These are phyloP conservation scores for Colletotrichum lini DNA, from an alignment of 2,329 filamentous ascomycete species.

Conservation along the genomic window DNA sequence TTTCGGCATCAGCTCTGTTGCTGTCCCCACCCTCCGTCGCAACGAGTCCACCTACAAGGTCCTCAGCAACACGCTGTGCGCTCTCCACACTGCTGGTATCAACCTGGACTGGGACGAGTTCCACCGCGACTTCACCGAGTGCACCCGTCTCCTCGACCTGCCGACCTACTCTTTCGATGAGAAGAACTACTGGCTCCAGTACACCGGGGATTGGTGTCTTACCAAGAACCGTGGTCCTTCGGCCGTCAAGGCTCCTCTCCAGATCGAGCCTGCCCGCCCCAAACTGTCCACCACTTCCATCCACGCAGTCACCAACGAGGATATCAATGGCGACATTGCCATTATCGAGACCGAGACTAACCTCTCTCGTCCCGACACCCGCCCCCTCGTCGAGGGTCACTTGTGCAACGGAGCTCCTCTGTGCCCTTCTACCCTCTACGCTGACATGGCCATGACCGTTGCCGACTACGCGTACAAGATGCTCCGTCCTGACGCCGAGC, in stretches of 20 bases:
- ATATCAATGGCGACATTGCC: slow-evolving; percentile 72
- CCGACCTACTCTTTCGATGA: slow-evolving; percentile 81
- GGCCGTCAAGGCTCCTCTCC: slow-evolving; percentile 50
- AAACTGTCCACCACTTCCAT: slow-evolving; percentile 77
- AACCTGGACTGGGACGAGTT: slow-evolving; percentile 80
- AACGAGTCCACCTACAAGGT: slow-evolving; percentile 77
- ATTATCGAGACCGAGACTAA: slow-evolving; percentile 76
- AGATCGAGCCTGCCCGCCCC: slow-evolving; percentile 60
- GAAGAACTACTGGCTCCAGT: slow-evolving; percentile 79
- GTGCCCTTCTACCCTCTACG: slow-evolving; percentile 72
- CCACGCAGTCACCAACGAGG: slow-evolving; percentile 74
- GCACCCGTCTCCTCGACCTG: slow-evolving; percentile 68
- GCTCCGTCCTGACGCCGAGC: slow-evolving; percentile 67
- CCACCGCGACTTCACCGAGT: slow-evolving; percentile 64
- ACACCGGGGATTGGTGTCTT: slow-evolving; percentile 78
- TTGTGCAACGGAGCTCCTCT: slow-evolving; percentile 77
- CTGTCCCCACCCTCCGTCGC: slow-evolving; percentile 73
- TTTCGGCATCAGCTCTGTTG: slow-evolving; percentile 65
- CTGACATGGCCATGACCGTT: slow-evolving; percentile 76
- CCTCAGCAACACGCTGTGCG: slow-evolving; percentile 68
- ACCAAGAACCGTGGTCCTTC: slow-evolving; percentile 75
- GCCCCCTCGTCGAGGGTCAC: slow-evolving; percentile 73
- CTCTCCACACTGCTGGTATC: slow-evolving; percentile 73
- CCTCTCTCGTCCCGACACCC: slow-evolving; percentile 74
- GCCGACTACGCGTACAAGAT: slow-evolving; percentile 75